These are phyloP conservation scores for Exidia glandulosa DNA, from an alignment of 768 basidiomycete genomes.

Conservation along the genomic window DNA sequence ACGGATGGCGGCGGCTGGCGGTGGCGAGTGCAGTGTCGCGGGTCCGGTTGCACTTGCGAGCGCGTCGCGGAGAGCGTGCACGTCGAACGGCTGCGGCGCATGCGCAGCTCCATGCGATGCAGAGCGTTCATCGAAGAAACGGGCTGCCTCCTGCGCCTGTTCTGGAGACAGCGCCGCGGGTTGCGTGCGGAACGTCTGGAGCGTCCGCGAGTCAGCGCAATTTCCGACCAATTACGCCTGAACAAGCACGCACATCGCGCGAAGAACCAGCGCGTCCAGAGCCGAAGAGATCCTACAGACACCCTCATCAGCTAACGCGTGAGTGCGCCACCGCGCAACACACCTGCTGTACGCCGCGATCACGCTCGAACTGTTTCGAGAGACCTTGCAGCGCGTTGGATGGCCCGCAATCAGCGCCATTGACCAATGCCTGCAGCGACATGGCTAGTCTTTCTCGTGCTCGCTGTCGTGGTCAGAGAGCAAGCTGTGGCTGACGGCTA, in stretches of 20 bases:
- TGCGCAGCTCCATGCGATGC: neutral
- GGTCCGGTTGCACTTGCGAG: constrained; percentile 26
- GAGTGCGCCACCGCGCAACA: constrained; percentile 5
- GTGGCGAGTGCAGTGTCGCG: constrained; percentile 28
- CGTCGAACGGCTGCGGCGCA: constrained; percentile 13
- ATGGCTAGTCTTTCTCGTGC: constrained; percentile 29
- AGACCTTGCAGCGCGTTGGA: constrained; percentile 72
- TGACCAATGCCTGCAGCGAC: constrained; percentile 72
- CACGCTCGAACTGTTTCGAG: constrained; percentile 67
- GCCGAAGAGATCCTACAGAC: constrained; percentile 58
- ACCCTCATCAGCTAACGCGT: neutral
- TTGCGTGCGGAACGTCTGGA: constrained; percentile 52
- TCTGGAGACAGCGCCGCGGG: constrained; percentile 24
- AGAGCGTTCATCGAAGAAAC: constrained; percentile 42
- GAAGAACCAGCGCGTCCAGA: constrained; percentile 54
- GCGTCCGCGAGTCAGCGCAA: neutral
- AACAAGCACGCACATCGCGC: constrained; percentile 36
- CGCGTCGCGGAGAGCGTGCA: constrained; percentile 33
- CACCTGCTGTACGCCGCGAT: constrained; percentile 73
- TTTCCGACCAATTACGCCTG: neutral
- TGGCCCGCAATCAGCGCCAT: constrained; percentile 75
- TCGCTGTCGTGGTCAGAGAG: too few relatives aligned
- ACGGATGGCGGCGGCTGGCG: constrained; percentile 25
- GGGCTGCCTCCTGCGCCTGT: constrained; percentile 54
- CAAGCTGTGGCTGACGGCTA: too few relatives aligned